These are phyloP conservation scores for Meyerozyma guilliermondii DNA, from an alignment of 1,139 yeast species.

Conservation along the genomic window DNA sequence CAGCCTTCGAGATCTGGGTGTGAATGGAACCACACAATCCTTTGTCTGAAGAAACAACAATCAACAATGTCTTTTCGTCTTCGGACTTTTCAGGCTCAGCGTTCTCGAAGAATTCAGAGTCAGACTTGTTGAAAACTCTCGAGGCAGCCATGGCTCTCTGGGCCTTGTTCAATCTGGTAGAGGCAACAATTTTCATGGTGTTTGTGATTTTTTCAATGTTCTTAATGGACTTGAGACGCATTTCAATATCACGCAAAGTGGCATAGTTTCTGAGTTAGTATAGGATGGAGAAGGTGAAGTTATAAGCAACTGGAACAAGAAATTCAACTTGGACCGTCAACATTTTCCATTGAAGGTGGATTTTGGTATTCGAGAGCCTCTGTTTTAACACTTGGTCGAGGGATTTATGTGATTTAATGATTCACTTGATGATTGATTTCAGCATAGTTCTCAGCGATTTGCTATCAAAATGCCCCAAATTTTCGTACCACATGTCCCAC, in stretches of 20 bases:
- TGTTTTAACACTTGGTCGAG: too few species aligned
- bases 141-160: conserved; percentile 93
- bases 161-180: conserved; percentile 93
- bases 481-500: too few species aligned
- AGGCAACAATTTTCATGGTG: conserved; percentile 99
- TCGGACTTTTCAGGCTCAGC: conserved; percentile 68
- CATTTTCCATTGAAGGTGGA: too few species aligned
- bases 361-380: too few species aligned
- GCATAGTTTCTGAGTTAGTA: conserved; percentile 73
- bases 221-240: conserved; percentile 95
- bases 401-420: too few species aligned
- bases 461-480: too few species aligned
- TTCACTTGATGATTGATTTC: too few species aligned
- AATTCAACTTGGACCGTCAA: too few species aligned
- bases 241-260: conserved; percentile 97
- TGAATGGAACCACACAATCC: conserved; percentile 99
- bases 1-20: conserved; percentile 86
- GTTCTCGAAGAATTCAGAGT: conserved; percentile 70
- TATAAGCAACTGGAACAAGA: too few species aligned
- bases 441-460: too few species aligned
- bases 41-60: conserved; percentile 93
- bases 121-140: conserved; percentile 78
- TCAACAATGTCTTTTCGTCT: conserved; percentile 60
- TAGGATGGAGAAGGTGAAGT: not conserved
- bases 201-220: conserved; percentile 98